Evolutionary conservation across 805 yeast species (phyloP), one percentile per base, ranked within the genome.

Genomic region (Metschnikowia orientalis): DNA sequence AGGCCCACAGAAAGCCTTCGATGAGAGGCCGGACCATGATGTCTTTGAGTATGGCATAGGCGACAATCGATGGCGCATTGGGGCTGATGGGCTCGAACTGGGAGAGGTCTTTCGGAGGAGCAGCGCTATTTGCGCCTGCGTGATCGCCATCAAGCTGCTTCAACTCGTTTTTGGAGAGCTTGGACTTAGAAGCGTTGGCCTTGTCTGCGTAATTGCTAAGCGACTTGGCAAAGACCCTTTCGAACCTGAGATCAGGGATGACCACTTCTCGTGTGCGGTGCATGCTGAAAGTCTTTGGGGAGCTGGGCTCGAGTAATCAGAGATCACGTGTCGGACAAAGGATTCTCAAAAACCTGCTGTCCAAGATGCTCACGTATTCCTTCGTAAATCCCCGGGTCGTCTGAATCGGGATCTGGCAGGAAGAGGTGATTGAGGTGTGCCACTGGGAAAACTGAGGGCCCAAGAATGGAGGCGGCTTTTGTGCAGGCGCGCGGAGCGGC

Each of bases 211-310:
- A 61, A 8, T 38, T 36, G 22, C 50, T 38, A 18, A 66, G 51
- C 16, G 50, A 53, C 32, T 47, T 53, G 41, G 63, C 53, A 51
- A 81, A 81, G 2, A 82, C 61, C 35, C 77, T 71, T 47, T 79
- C 85, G 46, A 79, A 81, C 27, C 90, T 62, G 15, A 81, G 56
- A 45, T 82, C 90, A 1, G 89, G 89, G 3, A 69, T 42, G 9
- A 55, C 44, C 5, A 57, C 34, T 9, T 29, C 26, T 8, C 20
- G 32, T 11, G 15, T n/a, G n/a, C n/a, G n/a, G n/a, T n/a, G n/a
- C n/a, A n/a, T n/a, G n/a, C n/a, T n/a, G n/a, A n/a, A n/a, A n/a
- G n/a, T n/a, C n/a, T n/a, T n/a, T n/a, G n/a, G n/a, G n/a, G n/a
- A n/a, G n/a, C n/a, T n/a, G n/a, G n/a, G n/a, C n/a, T n/a, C n/a